These are phyloP conservation scores for Begonia peltatifolia DNA, from an alignment of 306 rosid species.

Conservation along the genomic window DNA sequence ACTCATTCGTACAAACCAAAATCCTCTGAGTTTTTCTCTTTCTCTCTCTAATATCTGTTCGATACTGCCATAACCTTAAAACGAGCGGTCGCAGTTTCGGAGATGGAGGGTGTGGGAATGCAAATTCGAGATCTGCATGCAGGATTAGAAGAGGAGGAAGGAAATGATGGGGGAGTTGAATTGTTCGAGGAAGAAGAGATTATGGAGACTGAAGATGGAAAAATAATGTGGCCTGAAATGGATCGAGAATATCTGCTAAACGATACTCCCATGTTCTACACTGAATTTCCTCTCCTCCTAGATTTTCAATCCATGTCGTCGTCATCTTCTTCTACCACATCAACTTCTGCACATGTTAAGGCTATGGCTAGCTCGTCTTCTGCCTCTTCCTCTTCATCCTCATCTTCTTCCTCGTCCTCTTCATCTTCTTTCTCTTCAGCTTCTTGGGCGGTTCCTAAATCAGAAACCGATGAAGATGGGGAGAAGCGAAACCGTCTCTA, in stretches of 20 bases:
- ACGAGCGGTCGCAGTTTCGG: slow-evolving; percentile 7
- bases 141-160: slow-evolving; percentile 8
- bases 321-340: slow-evolving; percentile 18
- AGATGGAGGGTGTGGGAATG: slow-evolving; percentile 9
- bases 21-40: slow-evolving; percentile 7
- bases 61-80: slow-evolving; percentile 14
- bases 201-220: not conserved
- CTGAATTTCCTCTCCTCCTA: slow-evolving; percentile 62
- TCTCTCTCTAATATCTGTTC: slow-evolving; percentile 24
- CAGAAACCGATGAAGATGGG: slow-evolving; percentile 34
- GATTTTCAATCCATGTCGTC: slow-evolving; percentile 95
- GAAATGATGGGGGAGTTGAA: slow-evolving; percentile 5
- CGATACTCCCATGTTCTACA: slow-evolving; percentile 43
- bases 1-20: not conserved
- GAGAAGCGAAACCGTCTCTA: slow-evolving; percentile 7
- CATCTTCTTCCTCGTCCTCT: not conserved
- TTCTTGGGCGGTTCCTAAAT: slow-evolving; percentile 59
- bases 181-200: not conserved
- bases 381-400: slow-evolving; percentile 26
- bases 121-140: slow-evolving; percentile 40
- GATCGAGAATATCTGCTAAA: slow-evolving; percentile 4
- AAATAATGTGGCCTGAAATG: slow-evolving; percentile 1
- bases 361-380: slow-evolving; percentile 12
- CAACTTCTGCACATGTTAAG: slow-evolving; percentile 25
- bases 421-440: slow-evolving; percentile 16